Evolutionary conservation across 164 flowering plant genomes (phyloP).

Genomic region (Liriodendron chinense): DNA sequence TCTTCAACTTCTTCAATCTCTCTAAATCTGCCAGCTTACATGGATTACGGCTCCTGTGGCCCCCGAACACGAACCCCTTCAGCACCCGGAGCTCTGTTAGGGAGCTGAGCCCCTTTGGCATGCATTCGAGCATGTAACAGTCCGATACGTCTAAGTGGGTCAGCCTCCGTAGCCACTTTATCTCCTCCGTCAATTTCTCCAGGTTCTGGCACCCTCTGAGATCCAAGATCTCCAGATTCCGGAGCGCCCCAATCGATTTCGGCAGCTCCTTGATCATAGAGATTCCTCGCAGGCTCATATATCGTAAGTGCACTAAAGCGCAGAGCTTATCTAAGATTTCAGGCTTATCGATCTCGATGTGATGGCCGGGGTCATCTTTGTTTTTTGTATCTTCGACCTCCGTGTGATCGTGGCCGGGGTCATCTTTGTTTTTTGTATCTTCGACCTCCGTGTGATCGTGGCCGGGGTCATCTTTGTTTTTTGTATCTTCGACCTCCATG

Average conservation of each 20-base stretch:
- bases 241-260: constrained; percentile 17
- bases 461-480: neutral
- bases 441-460: neutral
- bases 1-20: constrained; percentile 22
- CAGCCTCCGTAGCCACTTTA: constrained; percentile 25
- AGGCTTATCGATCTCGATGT: constrained; percentile 26
- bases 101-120: neutral
- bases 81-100: constrained; percentile 32
- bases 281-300: constrained; percentile 45
- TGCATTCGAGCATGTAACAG: constrained; percentile 13
- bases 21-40: constrained; percentile 25
- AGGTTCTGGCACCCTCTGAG: constrained; percentile 42
- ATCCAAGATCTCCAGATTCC: constrained; percentile 29
- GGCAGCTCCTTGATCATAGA: constrained; percentile 33
- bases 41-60: neutral
- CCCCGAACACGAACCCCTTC: constrained; percentile 41
- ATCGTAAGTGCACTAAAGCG: constrained; percentile 19
- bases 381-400: too few relatives aligned
- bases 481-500: neutral
- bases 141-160: constrained; percentile 44
- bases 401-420: neutral
- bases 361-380: constrained; percentile 8
- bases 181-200: constrained; percentile 23
- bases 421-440: neutral
- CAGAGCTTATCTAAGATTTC: constrained; percentile 18